Conservation (phyloP, 2,329 filamentous ascomycete genomes). For the Coccinonectria pachysandricola region DNA sequence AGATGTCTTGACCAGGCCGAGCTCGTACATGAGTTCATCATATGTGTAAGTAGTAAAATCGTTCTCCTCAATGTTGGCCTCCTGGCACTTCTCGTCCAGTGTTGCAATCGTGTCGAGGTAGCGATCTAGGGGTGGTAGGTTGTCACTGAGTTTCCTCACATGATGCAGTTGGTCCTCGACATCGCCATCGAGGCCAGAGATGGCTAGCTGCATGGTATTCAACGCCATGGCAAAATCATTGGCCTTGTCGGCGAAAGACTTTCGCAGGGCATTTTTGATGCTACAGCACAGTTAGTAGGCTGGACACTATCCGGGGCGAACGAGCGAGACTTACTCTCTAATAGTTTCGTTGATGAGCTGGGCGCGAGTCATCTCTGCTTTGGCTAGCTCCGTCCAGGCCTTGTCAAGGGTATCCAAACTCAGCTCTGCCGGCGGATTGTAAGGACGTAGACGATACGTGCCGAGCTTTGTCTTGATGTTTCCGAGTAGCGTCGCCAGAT, state of each 20-base stretch:
- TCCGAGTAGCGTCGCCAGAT: conserved; percentile 81
- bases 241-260: conserved; percentile 92
- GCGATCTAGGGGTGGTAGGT: conserved; percentile 77
- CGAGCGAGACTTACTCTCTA: conserved; percentile 62
- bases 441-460: conserved; percentile 84
- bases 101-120: conserved; percentile 81
- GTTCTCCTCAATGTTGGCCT: conserved; percentile 98
- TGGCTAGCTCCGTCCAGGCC: conserved; percentile 71
- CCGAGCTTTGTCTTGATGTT: conserved; percentile 99
- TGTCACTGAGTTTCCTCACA: conserved; percentile 75
- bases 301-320: too few species aligned
- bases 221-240: conserved; percentile 95
- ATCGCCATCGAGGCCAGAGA: conserved; percentile 94
- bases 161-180: conserved; percentile 90
- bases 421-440: conserved; percentile 78
- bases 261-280: conserved; percentile 91
- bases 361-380: conserved; percentile 77
- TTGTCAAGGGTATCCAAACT: conserved; percentile 71
- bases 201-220: conserved; percentile 87
- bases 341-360: conserved; percentile 98
- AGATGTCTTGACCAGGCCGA: conserved; percentile 80
- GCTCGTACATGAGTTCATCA: conserved; percentile 89
- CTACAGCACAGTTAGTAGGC: too few species aligned
- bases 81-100: conserved; percentile 79
- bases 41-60: conserved; percentile 99